A percentile compares a stretch with the other conserved stretches of the same genome.
Conservation (phyloP, 225 moss, liverwort and hornwort species). For the Takakia lepidozioides region DNA sequence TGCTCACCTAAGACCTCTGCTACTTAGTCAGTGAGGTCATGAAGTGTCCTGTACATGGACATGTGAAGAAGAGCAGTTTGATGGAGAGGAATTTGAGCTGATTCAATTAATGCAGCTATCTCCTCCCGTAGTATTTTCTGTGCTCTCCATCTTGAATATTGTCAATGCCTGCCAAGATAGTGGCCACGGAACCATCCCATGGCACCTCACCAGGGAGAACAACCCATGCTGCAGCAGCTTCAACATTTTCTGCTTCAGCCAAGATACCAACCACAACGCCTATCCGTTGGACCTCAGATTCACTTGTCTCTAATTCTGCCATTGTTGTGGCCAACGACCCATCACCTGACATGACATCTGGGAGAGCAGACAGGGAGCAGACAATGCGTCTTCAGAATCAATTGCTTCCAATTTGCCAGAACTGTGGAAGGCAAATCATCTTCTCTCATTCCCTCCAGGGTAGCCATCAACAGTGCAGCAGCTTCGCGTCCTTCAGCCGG, state of each 20-base stretch:
- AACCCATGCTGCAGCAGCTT: conserved; percentile 5
- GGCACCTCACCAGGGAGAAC: conserved; percentile 12
- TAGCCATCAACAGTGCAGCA: too few species aligned
- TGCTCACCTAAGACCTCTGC: too few species aligned
- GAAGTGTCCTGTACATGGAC: conserved; percentile 75
- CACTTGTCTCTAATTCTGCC: conserved; percentile 5
- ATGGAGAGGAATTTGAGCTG: conserved; percentile 57
- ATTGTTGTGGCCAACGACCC: conserved; percentile 18
- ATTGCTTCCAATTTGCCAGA: background rate
- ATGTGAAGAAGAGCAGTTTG: conserved; percentile 62
- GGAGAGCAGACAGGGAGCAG: background rate
- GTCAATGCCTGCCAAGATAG: conserved; percentile 32
- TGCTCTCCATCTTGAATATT: conserved; percentile 27
- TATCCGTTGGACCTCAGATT: conserved; percentile 20
- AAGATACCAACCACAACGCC: conserved; percentile 12
- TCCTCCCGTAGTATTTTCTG: conserved; percentile 28
- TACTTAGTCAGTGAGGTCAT: too few species aligned
- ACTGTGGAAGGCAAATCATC: too few species aligned
- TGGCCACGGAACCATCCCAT: conserved; percentile 56
- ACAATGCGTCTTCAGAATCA: background rate
- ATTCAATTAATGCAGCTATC: conserved; percentile 23
- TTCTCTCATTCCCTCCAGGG: too few species aligned
- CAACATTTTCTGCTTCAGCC: conserved; percentile 8
- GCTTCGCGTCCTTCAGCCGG: conserved; percentile 2
- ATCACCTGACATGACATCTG: background rate